phyloP scores from a whole-genome alignment of 2,329 filamentous ascomycete species.

The Sarocladium strictum region DNA sequence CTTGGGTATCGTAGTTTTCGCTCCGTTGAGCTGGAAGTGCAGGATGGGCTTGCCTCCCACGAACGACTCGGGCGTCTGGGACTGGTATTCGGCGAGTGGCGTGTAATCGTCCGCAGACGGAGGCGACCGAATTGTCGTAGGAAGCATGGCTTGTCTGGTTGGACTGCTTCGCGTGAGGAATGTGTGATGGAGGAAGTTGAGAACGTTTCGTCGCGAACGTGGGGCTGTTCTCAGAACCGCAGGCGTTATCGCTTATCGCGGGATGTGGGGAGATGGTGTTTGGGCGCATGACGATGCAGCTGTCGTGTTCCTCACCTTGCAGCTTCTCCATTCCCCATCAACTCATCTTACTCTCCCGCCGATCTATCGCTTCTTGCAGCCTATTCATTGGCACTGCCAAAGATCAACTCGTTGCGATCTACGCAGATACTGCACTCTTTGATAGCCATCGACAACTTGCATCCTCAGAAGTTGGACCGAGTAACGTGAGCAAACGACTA shows the following conservation, averaged over 20 bases:
- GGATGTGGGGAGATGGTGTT: neutral
- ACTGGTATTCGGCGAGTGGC: slow-evolving; percentile 61
- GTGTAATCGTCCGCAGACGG: slow-evolving; percentile 56
- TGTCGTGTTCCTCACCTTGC: neutral
- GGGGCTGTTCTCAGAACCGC: slow-evolving; percentile 9
- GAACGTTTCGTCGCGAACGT: slow-evolving; percentile 11
- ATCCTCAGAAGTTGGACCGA: neutral
- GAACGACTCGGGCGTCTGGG: slow-evolving; percentile 67
- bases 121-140: slow-evolving; percentile 50
- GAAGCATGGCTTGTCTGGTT: slow-evolving; percentile 26
- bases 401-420: no score
- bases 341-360: no score
- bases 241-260: slow-evolving; percentile 13
- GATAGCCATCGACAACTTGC: neutral
- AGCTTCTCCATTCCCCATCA: neutral
- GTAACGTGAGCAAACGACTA: slow-evolving; percentile 8
- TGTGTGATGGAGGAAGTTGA: no score
- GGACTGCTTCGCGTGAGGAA: no score
- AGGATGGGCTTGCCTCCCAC: slow-evolving; percentile 66
- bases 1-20: slow-evolving; percentile 52
- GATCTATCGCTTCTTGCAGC: no score
- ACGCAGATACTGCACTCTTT: no score
- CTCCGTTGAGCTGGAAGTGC: slow-evolving; percentile 52
- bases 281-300: neutral
- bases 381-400: no score